These are phyloP conservation scores for Glonium stellatum DNA, from an alignment of 495 filamentous ascomycete genomes.

Conservation along the genomic window DNA sequence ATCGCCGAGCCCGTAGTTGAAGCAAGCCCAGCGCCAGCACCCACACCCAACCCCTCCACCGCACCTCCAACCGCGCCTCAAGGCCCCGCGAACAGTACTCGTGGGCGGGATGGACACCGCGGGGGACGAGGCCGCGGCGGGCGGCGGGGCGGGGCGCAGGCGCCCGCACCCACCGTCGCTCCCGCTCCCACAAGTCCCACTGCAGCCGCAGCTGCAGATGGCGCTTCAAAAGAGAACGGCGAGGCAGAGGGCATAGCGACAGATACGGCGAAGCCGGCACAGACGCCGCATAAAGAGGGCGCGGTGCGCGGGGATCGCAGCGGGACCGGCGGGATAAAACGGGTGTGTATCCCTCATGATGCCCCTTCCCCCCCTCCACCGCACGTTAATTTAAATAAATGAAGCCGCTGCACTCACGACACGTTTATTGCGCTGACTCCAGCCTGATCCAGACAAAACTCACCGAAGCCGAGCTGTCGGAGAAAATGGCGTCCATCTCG, in stretches of 20 bases:
- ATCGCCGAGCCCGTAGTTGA: slow-evolving; percentile 40
- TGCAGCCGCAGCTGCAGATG: slow-evolving; percentile 3
- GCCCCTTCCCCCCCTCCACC: not conserved
- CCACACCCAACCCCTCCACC: slow-evolving; percentile 7
- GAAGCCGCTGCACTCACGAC: not conserved
- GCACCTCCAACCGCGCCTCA: not conserved
- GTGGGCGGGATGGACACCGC: slow-evolving; percentile 1
- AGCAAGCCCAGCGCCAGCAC: slow-evolving; percentile 3
- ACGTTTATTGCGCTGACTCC: not conserved
- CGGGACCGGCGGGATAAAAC: slow-evolving; percentile 57
- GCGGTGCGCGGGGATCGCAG: slow-evolving; percentile 63
- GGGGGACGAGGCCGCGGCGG: slow-evolving; percentile 1
- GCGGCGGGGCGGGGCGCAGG: not conserved
- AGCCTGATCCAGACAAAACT: slow-evolving; percentile 50
- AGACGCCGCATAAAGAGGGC: slow-evolving; percentile 22
- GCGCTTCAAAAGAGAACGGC: slow-evolving; percentile 9
- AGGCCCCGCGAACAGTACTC: slow-evolving; percentile 9
- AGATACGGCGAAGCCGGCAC: slow-evolving; percentile 4
- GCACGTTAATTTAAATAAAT: not conserved
- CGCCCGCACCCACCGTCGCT: not conserved
- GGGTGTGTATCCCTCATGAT: slow-evolving; percentile 24
- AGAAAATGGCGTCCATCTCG: slow-evolving; percentile 52
- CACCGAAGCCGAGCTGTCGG: slow-evolving; percentile 60
- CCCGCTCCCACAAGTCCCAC: not conserved
- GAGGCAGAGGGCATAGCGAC: not conserved